A percentile compares a stretch with the other conserved stretches of the same genome.
These are phyloP conservation scores for Aspergillus ellipticus DNA, from an alignment of 495 filamentous ascomycete species.

Conservation along the genomic window DNA sequence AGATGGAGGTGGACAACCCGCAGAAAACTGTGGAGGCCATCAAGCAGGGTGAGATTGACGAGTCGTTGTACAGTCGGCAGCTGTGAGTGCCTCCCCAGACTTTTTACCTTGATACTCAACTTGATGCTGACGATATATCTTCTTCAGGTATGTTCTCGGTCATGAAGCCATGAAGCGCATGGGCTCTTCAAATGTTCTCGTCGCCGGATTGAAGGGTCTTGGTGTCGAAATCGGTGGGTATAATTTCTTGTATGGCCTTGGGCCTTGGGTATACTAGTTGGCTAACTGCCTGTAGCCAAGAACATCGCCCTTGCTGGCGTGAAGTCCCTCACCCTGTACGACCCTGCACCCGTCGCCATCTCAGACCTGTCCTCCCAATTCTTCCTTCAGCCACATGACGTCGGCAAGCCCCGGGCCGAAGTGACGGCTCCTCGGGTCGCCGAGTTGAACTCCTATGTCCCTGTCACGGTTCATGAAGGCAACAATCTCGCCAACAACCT, in stretches of 20 bases:
- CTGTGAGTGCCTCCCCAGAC: conserved; percentile 49
- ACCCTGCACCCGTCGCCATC: conserved; percentile 75
- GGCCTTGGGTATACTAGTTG: conserved; percentile 7
- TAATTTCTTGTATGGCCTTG: not conserved
- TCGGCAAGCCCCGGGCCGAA: conserved; percentile 85
- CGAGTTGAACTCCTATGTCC: conserved; percentile 95
- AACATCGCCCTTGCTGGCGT: conserved; percentile 97
- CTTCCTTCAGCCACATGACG: conserved; percentile 83
- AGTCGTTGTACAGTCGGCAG: conserved; percentile 95
- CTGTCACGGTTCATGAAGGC: conserved; percentile 70
- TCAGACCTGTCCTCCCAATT: conserved; percentile 94
- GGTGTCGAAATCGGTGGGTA: conserved; percentile 85
- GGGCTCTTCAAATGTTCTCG: conserved; percentile 90
- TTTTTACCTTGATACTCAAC: not conserved
- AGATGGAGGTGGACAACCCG: conserved; percentile 77
- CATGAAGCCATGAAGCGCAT: conserved; percentile 99
- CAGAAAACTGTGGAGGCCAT: conserved; percentile 53
- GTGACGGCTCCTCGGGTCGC: conserved; percentile 85
- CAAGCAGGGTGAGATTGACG: conserved; percentile 79
- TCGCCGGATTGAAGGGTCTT: conserved; percentile 87
- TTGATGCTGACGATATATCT: conserved; percentile 10
- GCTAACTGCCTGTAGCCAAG: conserved; percentile 64
- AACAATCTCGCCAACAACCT: conserved; percentile 64
- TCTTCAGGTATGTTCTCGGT: conserved; percentile 75
- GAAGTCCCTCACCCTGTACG: conserved; percentile 81